Percentiles rank a stretch among this genome's conserved stretches.
Conservation (phyloP, 495 filamentous ascomycete genomes). For the Neurospora tetrasperma region DNA sequence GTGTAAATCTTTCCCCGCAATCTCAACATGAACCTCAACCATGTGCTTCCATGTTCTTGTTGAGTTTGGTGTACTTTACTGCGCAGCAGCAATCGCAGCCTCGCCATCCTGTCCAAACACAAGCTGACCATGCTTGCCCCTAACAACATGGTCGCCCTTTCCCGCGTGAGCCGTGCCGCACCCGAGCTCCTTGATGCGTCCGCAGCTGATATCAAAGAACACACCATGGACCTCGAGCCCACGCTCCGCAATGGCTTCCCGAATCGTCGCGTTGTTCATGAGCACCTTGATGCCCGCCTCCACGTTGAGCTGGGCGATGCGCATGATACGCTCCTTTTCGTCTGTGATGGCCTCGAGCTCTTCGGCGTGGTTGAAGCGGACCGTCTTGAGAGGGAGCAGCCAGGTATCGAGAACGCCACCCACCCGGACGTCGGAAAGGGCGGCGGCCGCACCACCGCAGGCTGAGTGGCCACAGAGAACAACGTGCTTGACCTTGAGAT, state of each 20-base stretch:
- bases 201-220: slow-evolving; percentile 56
- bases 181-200: slow-evolving; percentile 49
- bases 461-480: slow-evolving; percentile 76
- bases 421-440: slow-evolving; percentile 55
- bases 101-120: slow-evolving; percentile 24
- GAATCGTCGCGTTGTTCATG: slow-evolving; percentile 48
- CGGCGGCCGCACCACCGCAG: slow-evolving; percentile 69
- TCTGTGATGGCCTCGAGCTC: slow-evolving; percentile 41
- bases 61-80: background rate
- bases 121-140: slow-evolving; percentile 40
- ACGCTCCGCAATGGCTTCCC: slow-evolving; percentile 56
- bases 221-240: slow-evolving; percentile 65
- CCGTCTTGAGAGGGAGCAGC: slow-evolving; percentile 58
- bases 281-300: slow-evolving; percentile 52
- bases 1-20: background rate
- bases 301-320: slow-evolving; percentile 61
- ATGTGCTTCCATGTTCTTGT: background rate
- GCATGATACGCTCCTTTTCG: slow-evolving; percentile 37
- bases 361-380: slow-evolving; percentile 46
- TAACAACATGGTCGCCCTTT: slow-evolving; percentile 24
- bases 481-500: slow-evolving; percentile 71
- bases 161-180: slow-evolving; percentile 24
- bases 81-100: background rate
- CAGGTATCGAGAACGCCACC: slow-evolving; percentile 73
- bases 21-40: background rate